Conservation (phyloP, 176 grass and related monocot genomes). For the Oryza punctata region DNA sequence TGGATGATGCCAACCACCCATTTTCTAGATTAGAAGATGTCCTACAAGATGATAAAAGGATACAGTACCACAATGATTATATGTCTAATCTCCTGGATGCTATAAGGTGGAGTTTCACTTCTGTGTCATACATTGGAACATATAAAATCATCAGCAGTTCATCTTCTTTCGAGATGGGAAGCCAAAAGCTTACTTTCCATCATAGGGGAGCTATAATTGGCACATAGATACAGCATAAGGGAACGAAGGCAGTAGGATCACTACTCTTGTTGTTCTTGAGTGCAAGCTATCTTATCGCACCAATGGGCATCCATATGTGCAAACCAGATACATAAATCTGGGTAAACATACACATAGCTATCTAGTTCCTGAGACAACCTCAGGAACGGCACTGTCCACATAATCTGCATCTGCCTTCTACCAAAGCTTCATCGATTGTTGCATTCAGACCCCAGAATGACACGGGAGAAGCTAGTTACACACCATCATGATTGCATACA, state of each 20-base stretch:
- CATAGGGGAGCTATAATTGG: neutral
- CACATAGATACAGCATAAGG: neutral
- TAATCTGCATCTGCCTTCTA: neutral
- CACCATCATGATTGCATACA: neutral
- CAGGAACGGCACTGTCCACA: neutral
- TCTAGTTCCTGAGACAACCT: neutral
- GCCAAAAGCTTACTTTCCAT: neutral
- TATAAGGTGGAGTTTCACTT: conserved; percentile 56
- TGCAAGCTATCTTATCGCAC: neutral
- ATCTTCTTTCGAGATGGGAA: neutral
- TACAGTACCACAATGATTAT: conserved; percentile 86
- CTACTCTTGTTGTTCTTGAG: neutral
- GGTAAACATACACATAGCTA: neutral
- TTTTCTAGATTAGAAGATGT: conserved; percentile 55
- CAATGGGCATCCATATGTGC: neutral
- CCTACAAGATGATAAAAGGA: conserved; percentile 81
- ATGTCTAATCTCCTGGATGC: conserved; percentile 70
- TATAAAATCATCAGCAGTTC: neutral
- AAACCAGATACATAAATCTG: neutral
- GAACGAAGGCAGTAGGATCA: neutral
- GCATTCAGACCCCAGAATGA: neutral
- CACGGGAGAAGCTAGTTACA: neutral
- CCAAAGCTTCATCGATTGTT: neutral
- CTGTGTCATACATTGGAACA: neutral
- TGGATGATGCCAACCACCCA: conserved; percentile 69